Evolutionary conservation across 257 asterid species (phyloP), one percentile per base, ranked within the genome.

Genomic region (Solanum commersonii): DNA sequence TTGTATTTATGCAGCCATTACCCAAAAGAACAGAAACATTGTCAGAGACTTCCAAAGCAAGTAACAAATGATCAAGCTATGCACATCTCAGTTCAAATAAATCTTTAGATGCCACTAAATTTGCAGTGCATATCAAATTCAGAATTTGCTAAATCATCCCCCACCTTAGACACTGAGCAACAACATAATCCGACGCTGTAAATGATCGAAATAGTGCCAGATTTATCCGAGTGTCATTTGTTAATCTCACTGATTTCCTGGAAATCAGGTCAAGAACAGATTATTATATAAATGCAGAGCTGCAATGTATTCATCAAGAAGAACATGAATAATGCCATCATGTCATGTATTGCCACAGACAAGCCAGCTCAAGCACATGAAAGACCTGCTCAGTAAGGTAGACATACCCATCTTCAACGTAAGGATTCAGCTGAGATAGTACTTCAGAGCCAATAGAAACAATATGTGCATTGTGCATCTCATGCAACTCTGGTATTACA

Each of bases 121-220:
- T 79, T 79, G 25, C 15, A 79, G 63, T 25, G 65, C 65, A 79
- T n/a, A 44, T 44, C 16, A 79, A 79, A 79, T 44, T 44, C 67
- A 79, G 67, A 79, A 42, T 79, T 27, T 44, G 25, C 23, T 16
- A 44, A 52, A 68, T 77, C 25, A 29, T 29, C 87, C 33, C 90
- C 88, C 89, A 94, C 99, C 99, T 93, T 73, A 96, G 95, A 90
- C 99, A 90, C 91, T 96, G 99, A 87, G 99, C 96, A 91, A 98
- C 92, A 89, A 97, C 98, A 89, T 97, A 97, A 60, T 96, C 99
- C 67, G 94, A 87, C 34, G 95, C 99, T 78, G 98, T 81, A 90
- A 93, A 94, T 72, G 98, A 91, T 92, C 95, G 93, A 86, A 96
- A 96, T 76, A 97, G 94, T 42, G 98, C 96, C 88, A 95, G 92